Evolutionary conservation across 2,329 filamentous ascomycete genomes (phyloP).

Genomic region (Mycosphaerella sp.): DNA sequence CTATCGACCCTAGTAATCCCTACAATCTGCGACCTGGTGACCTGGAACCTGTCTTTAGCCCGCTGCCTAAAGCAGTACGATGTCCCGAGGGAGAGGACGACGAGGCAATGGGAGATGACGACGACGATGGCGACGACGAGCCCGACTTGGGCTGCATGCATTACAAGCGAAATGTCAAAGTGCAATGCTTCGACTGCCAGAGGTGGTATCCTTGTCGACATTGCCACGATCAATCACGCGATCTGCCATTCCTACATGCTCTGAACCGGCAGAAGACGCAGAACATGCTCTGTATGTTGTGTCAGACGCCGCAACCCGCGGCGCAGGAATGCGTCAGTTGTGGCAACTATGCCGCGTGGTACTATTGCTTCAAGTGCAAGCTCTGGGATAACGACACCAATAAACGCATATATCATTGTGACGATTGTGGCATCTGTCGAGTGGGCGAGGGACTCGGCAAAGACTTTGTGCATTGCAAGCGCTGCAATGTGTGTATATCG

Average conservation of each 20-base stretch:
- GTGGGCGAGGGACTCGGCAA: constrained; percentile 87
- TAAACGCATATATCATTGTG: constrained; percentile 93
- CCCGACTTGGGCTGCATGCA: constrained; percentile 72
- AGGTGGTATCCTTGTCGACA: constrained; percentile 94
- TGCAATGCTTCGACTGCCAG: constrained; percentile 85
- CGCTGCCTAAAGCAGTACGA: constrained; percentile 23
- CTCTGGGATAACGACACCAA: constrained; percentile 90
- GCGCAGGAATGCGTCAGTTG: constrained; percentile 73
- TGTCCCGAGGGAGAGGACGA: constrained; percentile 39
- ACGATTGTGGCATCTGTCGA: constrained; percentile 91
- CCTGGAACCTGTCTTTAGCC: constrained; percentile 32
- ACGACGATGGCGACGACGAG: constrained; percentile 36
- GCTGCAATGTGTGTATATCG: constrained; percentile 88
- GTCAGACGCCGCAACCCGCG: constrained; percentile 75
- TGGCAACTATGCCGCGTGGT: constrained; percentile 70
- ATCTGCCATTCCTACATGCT: constrained; percentile 37
- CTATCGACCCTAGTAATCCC: constrained; percentile 33
- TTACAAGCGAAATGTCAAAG: constrained; percentile 91
- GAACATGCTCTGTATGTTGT: constrained; percentile 98
- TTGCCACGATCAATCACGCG: constrained; percentile 86
- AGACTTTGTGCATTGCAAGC: constrained; percentile 98
- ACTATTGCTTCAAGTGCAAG: constrained; percentile 93
- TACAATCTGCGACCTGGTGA: constrained; percentile 34
- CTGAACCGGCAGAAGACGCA: constrained; percentile 77
- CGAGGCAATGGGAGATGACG: constrained; percentile 29